Base-by-base conservation (phyloP, 2,329 filamentous ascomycete species). In the Exophiala alcalophila region DNA sequence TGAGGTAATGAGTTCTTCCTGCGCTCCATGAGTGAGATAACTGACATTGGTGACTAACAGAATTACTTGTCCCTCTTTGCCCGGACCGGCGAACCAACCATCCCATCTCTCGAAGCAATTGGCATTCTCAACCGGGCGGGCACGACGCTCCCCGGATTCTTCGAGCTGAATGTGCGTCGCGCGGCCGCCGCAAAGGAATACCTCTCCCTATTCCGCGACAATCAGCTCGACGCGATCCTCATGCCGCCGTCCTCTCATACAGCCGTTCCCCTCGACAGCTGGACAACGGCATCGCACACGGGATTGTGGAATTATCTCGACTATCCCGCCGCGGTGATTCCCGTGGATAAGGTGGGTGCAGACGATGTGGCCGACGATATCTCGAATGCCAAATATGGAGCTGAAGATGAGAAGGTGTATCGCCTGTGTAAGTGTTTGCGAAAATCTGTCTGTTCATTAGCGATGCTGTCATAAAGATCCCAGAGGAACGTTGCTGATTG, bases 291-390 rank as follows among this genome's bases (percentile, higher is more conserved):
- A 39, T 72, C 72, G 1, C 86, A 86, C 54, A 84, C 80, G 0
- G 65, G 73, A 0, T 74, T 80, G 49, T 86, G 81, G 80, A 86
- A 86, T 57, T 56, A 84, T 32, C 70, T 86, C 1, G 81, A 86
- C 59, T 84, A 84, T 59, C 78, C 82, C 0, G 74, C 71, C 7
- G 59, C 76, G 2, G 71, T 80, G 0, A 83, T 86, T 56, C 82
- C 82, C 0, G 70, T 82, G 0, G 64, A 78, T 3, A 58, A 59
- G 2, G 69, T 81, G 39, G 56, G 47, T 0, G 62, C 69, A 38
- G 55, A 55, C 1, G 80, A 83, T 60, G 72, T 76, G 50, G 37
- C 14, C 10, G 46, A 49, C 32, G 41, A 46, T 6, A 52, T 61
- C 5, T 72, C 76, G 52, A 35, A 40, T 25, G 46, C 46, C 11